Base-by-base conservation (phyloP, 1,284 basidiomycete species). In the Quambalaria eucalypti region DNA sequence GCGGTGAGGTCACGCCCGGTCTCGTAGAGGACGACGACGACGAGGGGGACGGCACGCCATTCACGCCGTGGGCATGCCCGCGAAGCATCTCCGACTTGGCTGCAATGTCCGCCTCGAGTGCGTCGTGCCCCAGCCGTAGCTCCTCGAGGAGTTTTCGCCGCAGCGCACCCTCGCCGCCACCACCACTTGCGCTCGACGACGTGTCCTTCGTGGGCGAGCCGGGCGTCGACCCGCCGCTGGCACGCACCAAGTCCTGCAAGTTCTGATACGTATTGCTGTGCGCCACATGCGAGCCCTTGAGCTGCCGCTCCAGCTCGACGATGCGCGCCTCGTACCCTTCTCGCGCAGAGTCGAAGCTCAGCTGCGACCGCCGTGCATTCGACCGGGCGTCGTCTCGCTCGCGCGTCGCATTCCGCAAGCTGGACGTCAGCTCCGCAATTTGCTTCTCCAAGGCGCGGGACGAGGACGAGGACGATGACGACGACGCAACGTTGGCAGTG, bases 301-400 rank as follows among this genome's bases (percentile, higher is more conserved):
- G 49, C 19, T 23, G 19, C 23, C 79, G 77, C 68, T 88, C 84
- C 1, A 89, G 79, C 54, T 84, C 80, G 8, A 80, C 73, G 50
- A 88, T 85, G 29, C 82, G 81, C 16, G 79, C 66, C 62, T 87
- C 85, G 70, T 85, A 87, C 63, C 86, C 81, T 16, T 82, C 81
- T 47, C 83, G 82, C 31, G 83, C 84, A 14, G 88, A 80, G 31
- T 79, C 77, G 61, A 88, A 86, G 14, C 87, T 77, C 31, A 81
- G 80, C 48, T 84, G 82, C 70, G 86, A 87, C 12, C 67, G 57
- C 25, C 9, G 86, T 82, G 53, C 81, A 79, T 68, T 85, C 79
- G 42, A 82, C 78, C 62, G 51, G 6, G 75, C 74, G 38, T 72
- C 63, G 51, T 76, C 73, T 19, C 73, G 59, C 50, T 76, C 66